Conservation (phyloP, 1,139 yeast species). For the Taphrina betulina region DNA sequence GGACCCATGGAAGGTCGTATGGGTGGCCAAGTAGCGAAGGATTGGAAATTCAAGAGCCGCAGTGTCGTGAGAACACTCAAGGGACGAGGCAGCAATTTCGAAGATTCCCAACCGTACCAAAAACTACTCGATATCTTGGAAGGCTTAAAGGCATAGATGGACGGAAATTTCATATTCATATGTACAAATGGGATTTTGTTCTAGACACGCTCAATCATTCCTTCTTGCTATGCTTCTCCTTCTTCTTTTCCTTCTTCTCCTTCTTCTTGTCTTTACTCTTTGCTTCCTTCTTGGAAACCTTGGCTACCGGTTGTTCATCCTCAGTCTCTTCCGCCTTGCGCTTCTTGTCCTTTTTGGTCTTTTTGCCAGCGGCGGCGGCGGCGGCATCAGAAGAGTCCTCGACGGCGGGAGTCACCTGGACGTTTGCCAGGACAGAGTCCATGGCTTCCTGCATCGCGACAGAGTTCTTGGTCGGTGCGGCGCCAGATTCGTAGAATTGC, state of each 20-base stretch:
- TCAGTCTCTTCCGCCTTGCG: constrained; percentile 56
- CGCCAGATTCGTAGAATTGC: constrained; percentile 92
- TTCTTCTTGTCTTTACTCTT: constrained; percentile 41
- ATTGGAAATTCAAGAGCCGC: constrained; percentile 85
- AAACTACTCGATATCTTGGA: constrained; percentile 13
- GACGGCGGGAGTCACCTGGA: constrained; percentile 50
- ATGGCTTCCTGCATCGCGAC: constrained; percentile 92
- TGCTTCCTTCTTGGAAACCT: constrained; percentile 48
- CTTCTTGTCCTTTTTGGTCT: constrained; percentile 45
- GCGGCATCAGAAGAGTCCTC: constrained; percentile 53
- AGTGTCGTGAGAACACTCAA: constrained; percentile 38
- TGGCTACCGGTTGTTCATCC: constrained; percentile 47
- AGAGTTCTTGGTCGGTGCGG: constrained; percentile 92
- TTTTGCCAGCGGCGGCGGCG: constrained; percentile 49
- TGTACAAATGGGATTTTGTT: not conserved
- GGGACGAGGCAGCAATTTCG: constrained; percentile 31
- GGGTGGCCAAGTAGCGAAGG: constrained; percentile 79
- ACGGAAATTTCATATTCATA: not conserved
- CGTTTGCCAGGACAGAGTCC: constrained; percentile 57
- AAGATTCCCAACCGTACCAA: constrained; percentile 27
- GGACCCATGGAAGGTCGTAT: constrained; percentile 86
- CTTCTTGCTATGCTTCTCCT: constrained; percentile 49
- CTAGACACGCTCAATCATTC: no score
- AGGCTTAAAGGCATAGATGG: constrained; percentile 9
- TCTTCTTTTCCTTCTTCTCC: constrained; percentile 58